A percentile compares a stretch with the other conserved stretches of the same genome.
Evolutionary conservation across 2,329 filamentous ascomycete species (phyloP).

Genomic region (Colletotrichum godetiae): DNA sequence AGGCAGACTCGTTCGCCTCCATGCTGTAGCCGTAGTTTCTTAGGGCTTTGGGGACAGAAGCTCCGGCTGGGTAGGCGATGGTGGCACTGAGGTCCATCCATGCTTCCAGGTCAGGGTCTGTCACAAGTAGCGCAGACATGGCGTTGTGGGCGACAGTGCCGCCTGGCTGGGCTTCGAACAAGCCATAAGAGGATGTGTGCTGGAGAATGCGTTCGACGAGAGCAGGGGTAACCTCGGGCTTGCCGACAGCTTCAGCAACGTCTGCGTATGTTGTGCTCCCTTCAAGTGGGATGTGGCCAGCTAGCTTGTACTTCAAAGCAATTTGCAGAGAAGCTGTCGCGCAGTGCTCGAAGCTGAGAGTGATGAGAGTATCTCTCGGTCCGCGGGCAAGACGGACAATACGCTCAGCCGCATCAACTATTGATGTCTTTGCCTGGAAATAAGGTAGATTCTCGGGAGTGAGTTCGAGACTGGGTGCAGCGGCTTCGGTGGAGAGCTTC

Average conservation of each 20-base stretch:
- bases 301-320: conserved; percentile 10
- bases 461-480: background rate
- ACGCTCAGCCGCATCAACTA: conserved; percentile 1
- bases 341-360: conserved; percentile 19
- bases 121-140: background rate
- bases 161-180: background rate
- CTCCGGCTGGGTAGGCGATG: conserved; percentile 1
- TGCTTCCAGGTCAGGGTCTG: conserved; percentile 9
- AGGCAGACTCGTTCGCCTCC: conserved; percentile 12
- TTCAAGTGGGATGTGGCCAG: background rate
- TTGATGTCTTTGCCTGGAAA: background rate
- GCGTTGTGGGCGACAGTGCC: conserved; percentile 3
- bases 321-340: conserved; percentile 10
- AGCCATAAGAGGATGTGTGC: background rate
- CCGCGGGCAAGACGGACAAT: background rate
- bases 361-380: background rate
- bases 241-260: background rate
- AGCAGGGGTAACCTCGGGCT: background rate
- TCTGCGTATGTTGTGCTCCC: background rate
- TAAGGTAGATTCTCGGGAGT: background rate
- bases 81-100: conserved; percentile 20
- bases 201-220: conserved; percentile 7
- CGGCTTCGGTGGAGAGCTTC: background rate
- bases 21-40: conserved; percentile 13
- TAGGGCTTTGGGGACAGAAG: background rate